Conservation (phyloP, 148 eudicot genomes). For the Persicaria tinctoria region DNA sequence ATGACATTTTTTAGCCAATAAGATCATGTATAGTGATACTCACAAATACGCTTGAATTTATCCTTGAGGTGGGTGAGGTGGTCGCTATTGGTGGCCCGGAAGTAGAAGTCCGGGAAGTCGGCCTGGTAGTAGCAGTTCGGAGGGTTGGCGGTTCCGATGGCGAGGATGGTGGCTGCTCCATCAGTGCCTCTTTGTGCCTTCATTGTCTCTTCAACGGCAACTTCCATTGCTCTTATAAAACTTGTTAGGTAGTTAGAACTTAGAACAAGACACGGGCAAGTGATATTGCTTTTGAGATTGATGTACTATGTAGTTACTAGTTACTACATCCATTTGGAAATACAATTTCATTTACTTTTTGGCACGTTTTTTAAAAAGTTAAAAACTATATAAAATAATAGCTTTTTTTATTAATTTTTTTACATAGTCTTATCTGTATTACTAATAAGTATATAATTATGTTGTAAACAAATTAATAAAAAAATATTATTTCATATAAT, state of each 20-base stretch:
- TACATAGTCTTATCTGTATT: no score
- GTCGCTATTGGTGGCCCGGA: neutral
- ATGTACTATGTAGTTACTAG: no score
- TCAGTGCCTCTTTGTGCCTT: neutral
- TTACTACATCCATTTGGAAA: no score
- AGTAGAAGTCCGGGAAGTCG: neutral
- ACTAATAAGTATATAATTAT: no score
- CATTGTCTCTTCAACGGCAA: neutral
- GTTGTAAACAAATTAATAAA: no score
- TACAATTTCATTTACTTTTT: no score
- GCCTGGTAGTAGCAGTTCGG: neutral
- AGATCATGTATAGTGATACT: neutral
- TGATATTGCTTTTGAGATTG: no score
- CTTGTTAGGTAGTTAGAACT: neutral
- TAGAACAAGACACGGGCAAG: neutral
- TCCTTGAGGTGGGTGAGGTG: neutral
- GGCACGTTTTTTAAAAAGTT: no score
- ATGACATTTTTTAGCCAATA: no score
- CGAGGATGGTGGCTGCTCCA: neutral
- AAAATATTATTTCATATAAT: no score
- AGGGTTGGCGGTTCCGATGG: conserved; percentile 2
- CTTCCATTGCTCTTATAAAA: neutral
- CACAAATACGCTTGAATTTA: neutral
- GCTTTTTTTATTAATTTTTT: no score
- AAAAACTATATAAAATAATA: no score